phyloP scores from a whole-genome alignment of 2,329 filamentous ascomycete species.

The Aureobasidium sp. region DNA sequence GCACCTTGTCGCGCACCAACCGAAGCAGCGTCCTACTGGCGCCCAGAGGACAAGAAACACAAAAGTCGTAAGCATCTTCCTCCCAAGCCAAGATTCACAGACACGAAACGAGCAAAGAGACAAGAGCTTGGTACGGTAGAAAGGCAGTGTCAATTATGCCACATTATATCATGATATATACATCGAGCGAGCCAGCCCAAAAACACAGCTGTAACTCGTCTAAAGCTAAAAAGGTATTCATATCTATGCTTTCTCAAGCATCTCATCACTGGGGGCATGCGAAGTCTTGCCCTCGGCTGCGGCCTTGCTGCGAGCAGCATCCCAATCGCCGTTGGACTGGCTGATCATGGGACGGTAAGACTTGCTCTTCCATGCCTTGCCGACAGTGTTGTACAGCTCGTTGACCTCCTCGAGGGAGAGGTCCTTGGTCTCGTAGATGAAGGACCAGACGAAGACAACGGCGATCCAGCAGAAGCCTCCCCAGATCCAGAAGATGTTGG shows the following conservation, averaged over 20 bases:
- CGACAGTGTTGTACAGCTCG: slow-evolving; percentile 67
- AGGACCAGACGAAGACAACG: slow-evolving; percentile 61
- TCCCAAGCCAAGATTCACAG: neutral
- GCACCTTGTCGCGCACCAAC: no score
- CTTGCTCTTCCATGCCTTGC: slow-evolving; percentile 64
- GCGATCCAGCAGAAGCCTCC: slow-evolving; percentile 43
- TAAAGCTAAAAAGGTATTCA: neutral
- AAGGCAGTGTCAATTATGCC: neutral
- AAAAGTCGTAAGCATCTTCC: neutral
- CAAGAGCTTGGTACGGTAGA: neutral
- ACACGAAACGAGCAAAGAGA: neutral
- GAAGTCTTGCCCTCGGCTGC: slow-evolving; percentile 5
- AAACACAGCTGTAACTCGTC: neutral
- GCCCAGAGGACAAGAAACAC: no score
- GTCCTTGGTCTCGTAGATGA: slow-evolving; percentile 72
- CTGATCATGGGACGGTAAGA: slow-evolving; percentile 49
- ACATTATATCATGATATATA: neutral
- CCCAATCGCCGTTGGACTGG: slow-evolving; percentile 1
- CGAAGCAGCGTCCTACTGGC: no score
- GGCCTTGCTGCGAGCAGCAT: neutral
- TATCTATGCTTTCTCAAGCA: slow-evolving; percentile 12
- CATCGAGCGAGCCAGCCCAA: neutral
- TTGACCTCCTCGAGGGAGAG: slow-evolving; percentile 72
- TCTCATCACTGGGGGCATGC: neutral
- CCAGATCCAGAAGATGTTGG: slow-evolving; percentile 21